Base-by-base conservation (phyloP, 768 basidiomycete species). In the Pleurotus platypus region DNA sequence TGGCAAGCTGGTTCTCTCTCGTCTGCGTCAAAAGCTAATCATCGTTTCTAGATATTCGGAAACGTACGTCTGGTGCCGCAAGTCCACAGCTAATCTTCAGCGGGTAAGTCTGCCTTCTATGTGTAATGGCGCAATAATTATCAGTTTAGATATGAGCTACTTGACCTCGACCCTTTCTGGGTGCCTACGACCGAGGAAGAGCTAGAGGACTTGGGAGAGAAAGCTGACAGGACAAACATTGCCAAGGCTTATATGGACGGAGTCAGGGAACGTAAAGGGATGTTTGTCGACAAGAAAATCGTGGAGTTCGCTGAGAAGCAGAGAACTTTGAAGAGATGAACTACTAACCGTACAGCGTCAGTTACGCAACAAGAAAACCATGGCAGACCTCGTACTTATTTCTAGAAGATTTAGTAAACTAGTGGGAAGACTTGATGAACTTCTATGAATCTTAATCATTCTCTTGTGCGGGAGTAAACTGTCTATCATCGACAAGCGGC, bases 271-370 rank as follows among this genome's bases (percentile, higher is more conserved):
- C 78, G 96, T 24, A 98, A 98, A 66, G 97, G 97, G 4, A 81
- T 98, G 84, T 96, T 95, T 70, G 90, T 97, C 5, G 94, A 98
- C 71, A 78, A 86, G 61, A 98, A 98, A 75, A 87, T 97, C 27
- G 93, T 99, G 1, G 90, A 96, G 66, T 88, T 86, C 67, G 96
- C 97, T 2, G 97, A 98, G 75, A 98, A 98, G 75, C 97, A 98
- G 73, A 81, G 96, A 69, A 98, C 97, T 24, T 70, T 87, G 62
- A 88, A 86, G 65, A 76, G 82, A 63, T 87, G 30, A 35, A 11
- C 8, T 30, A 20, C 2, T 20, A 72, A 70, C 57, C n/a, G 49
- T 13, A 54, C 9, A 27, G 49, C 13, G 5, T 13, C 46, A 48
- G 3, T 5, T 22, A 2, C 2, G 11, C 22, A 24, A 24, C 22